These are phyloP conservation scores for Trichoderma cornu-damae DNA, from an alignment of 2,329 filamentous ascomycete species.

Conservation along the genomic window DNA sequence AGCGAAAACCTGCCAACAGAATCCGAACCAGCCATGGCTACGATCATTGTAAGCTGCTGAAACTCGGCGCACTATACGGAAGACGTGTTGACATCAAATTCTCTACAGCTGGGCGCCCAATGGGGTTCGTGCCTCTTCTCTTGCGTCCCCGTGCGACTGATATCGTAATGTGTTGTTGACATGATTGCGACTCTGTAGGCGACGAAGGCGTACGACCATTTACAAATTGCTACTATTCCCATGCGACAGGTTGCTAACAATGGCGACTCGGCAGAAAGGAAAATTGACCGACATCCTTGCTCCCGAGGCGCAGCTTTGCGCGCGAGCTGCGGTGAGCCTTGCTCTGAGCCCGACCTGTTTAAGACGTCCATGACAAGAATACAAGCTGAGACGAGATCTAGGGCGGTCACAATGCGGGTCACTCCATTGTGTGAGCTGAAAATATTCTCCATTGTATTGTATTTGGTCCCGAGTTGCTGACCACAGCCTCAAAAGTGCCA, in stretches of 20 bases:
- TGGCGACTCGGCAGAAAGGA: slow-evolving; percentile 30
- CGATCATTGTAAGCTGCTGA: slow-evolving; percentile 11
- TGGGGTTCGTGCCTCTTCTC: slow-evolving; percentile 32
- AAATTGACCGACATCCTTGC: slow-evolving; percentile 35
- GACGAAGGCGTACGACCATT: slow-evolving; percentile 32
- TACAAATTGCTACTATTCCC: slow-evolving; percentile 18
- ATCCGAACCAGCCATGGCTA: slow-evolving; percentile 7
- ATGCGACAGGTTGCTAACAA: slow-evolving; percentile 20
- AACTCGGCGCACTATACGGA: background rate
- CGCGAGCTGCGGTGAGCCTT: slow-evolving; percentile 32
- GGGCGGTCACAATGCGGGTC: slow-evolving; percentile 32
- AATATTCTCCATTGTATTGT: slow-evolving; percentile 17
- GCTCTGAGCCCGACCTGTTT: slow-evolving; percentile 20
- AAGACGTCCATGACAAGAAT: slow-evolving; percentile 14
- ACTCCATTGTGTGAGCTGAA: slow-evolving; percentile 23
- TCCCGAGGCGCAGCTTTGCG: slow-evolving; percentile 31
- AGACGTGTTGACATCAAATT: background rate
- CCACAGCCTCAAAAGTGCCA: slow-evolving; percentile 19
- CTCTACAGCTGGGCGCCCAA: slow-evolving; percentile 31
- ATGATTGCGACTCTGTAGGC: slow-evolving; percentile 27
- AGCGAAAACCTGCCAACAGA: background rate
- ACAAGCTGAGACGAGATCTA: slow-evolving; percentile 21
- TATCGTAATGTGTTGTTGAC: slow-evolving; percentile 24
- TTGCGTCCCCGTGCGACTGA: slow-evolving; percentile 19
- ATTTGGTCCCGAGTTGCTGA: slow-evolving; percentile 5